Conservation (phyloP, 768 basidiomycete species). For the Cystofilobasidium ferigula region DNA sequence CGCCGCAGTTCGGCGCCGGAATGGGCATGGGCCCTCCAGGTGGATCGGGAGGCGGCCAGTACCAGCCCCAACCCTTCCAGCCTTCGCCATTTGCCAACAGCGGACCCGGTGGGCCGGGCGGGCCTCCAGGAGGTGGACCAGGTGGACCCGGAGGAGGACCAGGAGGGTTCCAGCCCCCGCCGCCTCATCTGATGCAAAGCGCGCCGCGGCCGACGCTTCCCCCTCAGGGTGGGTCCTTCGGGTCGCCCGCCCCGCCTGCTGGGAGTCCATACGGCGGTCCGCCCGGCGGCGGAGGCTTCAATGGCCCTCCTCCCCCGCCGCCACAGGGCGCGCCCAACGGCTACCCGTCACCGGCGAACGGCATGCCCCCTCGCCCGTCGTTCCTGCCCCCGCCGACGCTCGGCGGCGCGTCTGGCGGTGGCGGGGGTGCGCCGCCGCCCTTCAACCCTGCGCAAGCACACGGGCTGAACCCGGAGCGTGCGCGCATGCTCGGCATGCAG, state of each 20-base stretch:
- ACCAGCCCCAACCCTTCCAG: slow-evolving; percentile 1
- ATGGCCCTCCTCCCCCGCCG: neutral
- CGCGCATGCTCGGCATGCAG: slow-evolving; percentile 13
- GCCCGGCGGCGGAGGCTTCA: no score
- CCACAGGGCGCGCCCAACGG: neutral
- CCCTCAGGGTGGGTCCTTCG: neutral
- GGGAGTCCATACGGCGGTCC: neutral
- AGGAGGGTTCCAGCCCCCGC: slow-evolving; percentile 2
- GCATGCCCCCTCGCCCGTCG: neutral
- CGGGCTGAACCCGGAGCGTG: slow-evolving; percentile 13
- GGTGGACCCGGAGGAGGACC: neutral
- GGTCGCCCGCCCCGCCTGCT: neutral
- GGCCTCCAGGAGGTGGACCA: neutral
- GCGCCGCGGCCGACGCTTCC: neutral
- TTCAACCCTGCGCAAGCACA: neutral
- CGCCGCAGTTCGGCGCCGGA: neutral
- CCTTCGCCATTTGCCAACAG: neutral
- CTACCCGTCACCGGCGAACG: neutral
- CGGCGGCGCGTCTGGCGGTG: neutral
- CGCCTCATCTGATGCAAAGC: neutral
- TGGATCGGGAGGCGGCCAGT: neutral
- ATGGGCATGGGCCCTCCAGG: neutral
- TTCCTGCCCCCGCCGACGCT: neutral
- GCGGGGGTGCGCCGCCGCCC: neutral
- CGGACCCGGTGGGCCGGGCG: neutral